Evolutionary conservation across 345 rosid species (phyloP).

Genomic region (Eucalyptus guilfoylei): DNA sequence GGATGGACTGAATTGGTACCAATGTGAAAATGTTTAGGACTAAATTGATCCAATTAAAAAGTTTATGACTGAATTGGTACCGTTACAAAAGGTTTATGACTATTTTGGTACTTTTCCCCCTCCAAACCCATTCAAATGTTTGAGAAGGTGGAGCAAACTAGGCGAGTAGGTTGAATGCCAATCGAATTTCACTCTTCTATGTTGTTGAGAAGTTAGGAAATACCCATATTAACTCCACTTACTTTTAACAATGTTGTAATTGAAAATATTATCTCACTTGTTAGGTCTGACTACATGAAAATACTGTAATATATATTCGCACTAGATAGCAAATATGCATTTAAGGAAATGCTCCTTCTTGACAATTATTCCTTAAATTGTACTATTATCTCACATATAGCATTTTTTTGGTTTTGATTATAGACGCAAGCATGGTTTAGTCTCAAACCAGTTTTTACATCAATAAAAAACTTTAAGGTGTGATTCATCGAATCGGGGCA

Average conservation of each 20-base stretch:
- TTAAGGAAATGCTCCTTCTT: not conserved
- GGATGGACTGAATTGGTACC: too few species aligned
- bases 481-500: not conserved
- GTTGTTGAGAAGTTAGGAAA: not conserved
- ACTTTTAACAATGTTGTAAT: not conserved
- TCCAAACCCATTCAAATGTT: not conserved
- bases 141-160: not conserved
- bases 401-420: not conserved
- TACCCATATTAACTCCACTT: not conserved
- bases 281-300: fast-evolving
- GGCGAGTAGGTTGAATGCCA: not conserved
- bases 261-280: not conserved
- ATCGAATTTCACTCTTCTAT: not conserved
- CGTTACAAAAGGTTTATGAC: too few species aligned
- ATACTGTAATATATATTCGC: not conserved
- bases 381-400: not conserved
- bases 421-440: not conserved
- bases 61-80: too few species aligned
- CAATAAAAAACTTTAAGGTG: not conserved
- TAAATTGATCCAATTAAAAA: too few species aligned
- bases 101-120: too few species aligned
- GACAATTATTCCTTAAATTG: not conserved
- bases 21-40: too few species aligned
- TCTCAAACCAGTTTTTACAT: not conserved
- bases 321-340: not conserved